Percentiles rank a stretch among this genome's conserved stretches.
Conservation (phyloP, 139 green algal species). For the Chlamydomonas sp. region DNA sequence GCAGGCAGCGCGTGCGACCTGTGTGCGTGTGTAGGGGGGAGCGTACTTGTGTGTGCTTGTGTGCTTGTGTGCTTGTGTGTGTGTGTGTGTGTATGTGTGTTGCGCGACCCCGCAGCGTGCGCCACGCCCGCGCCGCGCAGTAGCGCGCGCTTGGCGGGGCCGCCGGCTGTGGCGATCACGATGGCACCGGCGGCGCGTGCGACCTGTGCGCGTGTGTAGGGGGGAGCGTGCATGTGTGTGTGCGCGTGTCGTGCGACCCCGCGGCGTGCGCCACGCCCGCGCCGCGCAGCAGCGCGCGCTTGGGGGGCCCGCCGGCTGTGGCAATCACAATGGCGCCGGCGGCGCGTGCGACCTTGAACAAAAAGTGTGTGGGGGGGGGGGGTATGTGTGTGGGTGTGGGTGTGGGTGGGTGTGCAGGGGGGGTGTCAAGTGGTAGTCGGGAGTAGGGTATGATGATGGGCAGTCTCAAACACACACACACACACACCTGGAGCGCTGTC, state of each 20-base stretch:
- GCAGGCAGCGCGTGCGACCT: conserved; percentile 12
- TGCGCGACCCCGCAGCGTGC: conserved; percentile 20
- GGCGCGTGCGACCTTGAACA: conserved; percentile 33
- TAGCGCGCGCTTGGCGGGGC: conserved; percentile 48
- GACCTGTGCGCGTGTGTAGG: too few relatives aligned
- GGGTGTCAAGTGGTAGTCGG: too few relatives aligned
- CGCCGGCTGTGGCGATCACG: conserved; percentile 8
- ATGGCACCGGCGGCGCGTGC: conserved; percentile 14
- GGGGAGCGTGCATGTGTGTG: too few relatives aligned
- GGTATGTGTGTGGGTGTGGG: too few relatives aligned
- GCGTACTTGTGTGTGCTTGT: too few relatives aligned
- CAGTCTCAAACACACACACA: too few relatives aligned
- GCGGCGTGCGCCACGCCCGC: conserved; percentile 39
- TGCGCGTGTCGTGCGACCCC: conserved; percentile 55
- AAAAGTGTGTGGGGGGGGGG: background rate
- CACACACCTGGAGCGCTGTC: too few relatives aligned
- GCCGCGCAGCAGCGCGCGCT: conserved; percentile 55
- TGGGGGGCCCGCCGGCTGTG: conserved; percentile 60
- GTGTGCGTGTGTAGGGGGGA: too few relatives aligned
- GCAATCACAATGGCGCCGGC: conserved; percentile 37
- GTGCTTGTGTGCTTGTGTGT: too few relatives aligned
- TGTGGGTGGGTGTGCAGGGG: too few relatives aligned
- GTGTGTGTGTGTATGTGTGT: conserved; percentile 30
- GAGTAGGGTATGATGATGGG: too few relatives aligned
- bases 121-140: conserved; percentile 41